Evolutionary conservation across 2,329 filamentous ascomycete species (phyloP).

Genomic region (Xylaria sp.): DNA sequence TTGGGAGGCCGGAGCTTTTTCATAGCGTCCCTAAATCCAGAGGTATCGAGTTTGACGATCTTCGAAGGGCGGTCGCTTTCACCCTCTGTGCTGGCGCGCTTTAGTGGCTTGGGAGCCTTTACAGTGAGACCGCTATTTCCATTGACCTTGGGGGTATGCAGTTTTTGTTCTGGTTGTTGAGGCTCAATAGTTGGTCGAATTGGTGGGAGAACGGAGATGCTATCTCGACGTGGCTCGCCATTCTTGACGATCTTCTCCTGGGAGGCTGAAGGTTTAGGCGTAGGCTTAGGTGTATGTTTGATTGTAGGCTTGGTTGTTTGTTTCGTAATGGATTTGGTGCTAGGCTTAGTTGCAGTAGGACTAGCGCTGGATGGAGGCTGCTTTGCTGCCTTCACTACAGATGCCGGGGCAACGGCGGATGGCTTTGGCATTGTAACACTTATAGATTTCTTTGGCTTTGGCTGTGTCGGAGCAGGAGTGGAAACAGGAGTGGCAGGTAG

Average conservation of each 20-base stretch:
- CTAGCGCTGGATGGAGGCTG: conserved; percentile 19
- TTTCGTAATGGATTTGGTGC: conserved; percentile 11
- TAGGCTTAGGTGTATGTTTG: conserved; percentile 14
- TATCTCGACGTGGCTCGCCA: conserved; percentile 43
- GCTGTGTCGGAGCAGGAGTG: conserved; percentile 25
- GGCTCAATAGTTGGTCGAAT: conserved; percentile 47
- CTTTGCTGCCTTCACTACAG: conserved; percentile 28
- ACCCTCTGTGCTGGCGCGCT: conserved; percentile 48
- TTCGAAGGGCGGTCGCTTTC: conserved; percentile 48
- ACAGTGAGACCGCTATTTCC: conserved; percentile 36
- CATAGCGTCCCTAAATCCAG: conserved; percentile 41
- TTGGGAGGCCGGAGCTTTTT: conserved; percentile 39
- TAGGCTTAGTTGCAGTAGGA: conserved; percentile 12
- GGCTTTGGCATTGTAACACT: conserved; percentile 37
- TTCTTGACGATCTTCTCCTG: conserved; percentile 40
- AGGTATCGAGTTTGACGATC: conserved; percentile 50
- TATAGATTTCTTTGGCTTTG: conserved; percentile 34
- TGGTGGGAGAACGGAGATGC: conserved; percentile 47
- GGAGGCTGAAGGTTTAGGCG: conserved; percentile 15
- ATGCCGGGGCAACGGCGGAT: conserved; percentile 26
- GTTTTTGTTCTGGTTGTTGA: conserved; percentile 42
- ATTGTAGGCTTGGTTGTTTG: conserved; percentile 4
- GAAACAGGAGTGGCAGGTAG: conserved; percentile 21
- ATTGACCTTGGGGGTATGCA: conserved; percentile 38
- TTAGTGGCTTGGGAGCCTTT: conserved; percentile 41